A percentile compares a stretch with the other conserved stretches of the same genome.
Conservation (phyloP, 1,284 basidiomycete genomes). For the Xerocomus amazonicus region DNA sequence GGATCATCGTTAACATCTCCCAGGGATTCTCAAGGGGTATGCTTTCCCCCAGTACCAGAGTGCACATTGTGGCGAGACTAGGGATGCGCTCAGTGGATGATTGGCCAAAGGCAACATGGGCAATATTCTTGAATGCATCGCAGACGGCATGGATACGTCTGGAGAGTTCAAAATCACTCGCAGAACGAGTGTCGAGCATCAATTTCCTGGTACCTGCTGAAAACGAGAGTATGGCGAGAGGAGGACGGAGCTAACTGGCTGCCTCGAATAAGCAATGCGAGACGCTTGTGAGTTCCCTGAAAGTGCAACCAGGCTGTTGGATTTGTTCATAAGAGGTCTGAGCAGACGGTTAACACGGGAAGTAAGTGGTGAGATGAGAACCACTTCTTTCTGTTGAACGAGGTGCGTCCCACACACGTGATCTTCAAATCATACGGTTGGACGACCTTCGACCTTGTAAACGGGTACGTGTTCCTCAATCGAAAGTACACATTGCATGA, state of each 20-base stretch:
- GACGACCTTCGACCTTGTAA: too few relatives aligned
- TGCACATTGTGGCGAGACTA: slow-evolving; percentile 47
- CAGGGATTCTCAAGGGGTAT: slow-evolving; percentile 31
- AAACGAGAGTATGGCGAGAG: slow-evolving; percentile 41
- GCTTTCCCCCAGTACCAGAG: slow-evolving; percentile 44
- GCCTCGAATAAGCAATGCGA: slow-evolving; percentile 16
- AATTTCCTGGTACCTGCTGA: slow-evolving; percentile 36
- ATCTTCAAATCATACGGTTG: too few relatives aligned
- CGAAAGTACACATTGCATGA: too few relatives aligned
- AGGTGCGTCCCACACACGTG: neutral
- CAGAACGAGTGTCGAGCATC: slow-evolving; percentile 35
- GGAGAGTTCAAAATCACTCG: slow-evolving; percentile 42
- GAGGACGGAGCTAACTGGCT: slow-evolving; percentile 24
- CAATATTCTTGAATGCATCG: slow-evolving; percentile 51
- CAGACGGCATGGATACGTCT: slow-evolving; percentile 48
- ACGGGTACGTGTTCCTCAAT: too few relatives aligned
- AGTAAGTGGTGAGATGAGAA: slow-evolving; percentile 37
- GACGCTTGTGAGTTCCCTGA: slow-evolving; percentile 19
- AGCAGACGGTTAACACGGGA: slow-evolving; percentile 43
- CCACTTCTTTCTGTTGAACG: slow-evolving; percentile 9
- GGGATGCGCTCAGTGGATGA: slow-evolving; percentile 24
- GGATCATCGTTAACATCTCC: slow-evolving; percentile 27
- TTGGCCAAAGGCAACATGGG: slow-evolving; percentile 32
- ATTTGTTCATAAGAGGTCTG: slow-evolving; percentile 53
- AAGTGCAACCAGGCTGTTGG: slow-evolving; percentile 37